These are phyloP conservation scores for Fusarium sp. DNA, from an alignment of 2,329 filamentous ascomycete genomes.

Conservation along the genomic window DNA sequence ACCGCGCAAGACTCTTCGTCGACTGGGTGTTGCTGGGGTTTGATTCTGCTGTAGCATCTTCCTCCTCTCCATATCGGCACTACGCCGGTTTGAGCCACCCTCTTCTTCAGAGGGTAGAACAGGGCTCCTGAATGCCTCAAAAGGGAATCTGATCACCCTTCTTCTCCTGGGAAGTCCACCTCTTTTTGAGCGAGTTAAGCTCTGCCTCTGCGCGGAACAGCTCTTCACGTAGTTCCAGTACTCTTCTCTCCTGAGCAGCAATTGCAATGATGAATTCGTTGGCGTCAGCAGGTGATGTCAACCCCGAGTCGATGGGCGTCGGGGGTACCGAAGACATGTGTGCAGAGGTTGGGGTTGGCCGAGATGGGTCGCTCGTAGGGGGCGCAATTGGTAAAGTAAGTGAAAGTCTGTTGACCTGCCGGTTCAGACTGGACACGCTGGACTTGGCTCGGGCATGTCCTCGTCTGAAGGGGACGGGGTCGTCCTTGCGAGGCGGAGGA, in stretches of 20 bases:
- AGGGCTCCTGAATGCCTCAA: conserved; percentile 65
- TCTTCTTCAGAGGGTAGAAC: conserved; percentile 46
- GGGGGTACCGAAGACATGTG: conserved; percentile 58
- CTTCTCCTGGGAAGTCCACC: conserved; percentile 87
- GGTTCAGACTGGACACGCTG: conserved; percentile 55
- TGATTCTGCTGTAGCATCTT: conserved; percentile 70
- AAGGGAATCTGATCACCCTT: conserved; percentile 69
- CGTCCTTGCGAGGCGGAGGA: conserved; percentile 54
- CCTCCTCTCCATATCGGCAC: conserved; percentile 77
- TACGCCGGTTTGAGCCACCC: conserved; percentile 53
- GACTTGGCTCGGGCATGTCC: conserved; percentile 64
- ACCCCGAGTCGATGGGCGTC: conserved; percentile 60
- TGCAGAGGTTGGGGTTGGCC: conserved; percentile 61
- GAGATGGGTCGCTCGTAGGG: conserved; percentile 63
- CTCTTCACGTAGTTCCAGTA: conserved; percentile 92
- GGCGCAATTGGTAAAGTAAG: conserved; percentile 71
- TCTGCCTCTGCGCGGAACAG: conserved; percentile 85
- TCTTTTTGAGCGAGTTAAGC: conserved; percentile 80
- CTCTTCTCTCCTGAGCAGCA: conserved; percentile 89
- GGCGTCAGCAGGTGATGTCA: conserved; percentile 64
- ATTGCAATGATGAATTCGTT: conserved; percentile 87
- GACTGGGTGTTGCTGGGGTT: conserved; percentile 55
- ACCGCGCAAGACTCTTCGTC: conserved; percentile 76
- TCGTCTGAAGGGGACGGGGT: conserved; percentile 55
- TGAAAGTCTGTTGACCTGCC: conserved; percentile 69